Evolutionary conservation across 2,329 filamentous ascomycete genomes (phyloP).

Genomic region (Nemania sp.): DNA sequence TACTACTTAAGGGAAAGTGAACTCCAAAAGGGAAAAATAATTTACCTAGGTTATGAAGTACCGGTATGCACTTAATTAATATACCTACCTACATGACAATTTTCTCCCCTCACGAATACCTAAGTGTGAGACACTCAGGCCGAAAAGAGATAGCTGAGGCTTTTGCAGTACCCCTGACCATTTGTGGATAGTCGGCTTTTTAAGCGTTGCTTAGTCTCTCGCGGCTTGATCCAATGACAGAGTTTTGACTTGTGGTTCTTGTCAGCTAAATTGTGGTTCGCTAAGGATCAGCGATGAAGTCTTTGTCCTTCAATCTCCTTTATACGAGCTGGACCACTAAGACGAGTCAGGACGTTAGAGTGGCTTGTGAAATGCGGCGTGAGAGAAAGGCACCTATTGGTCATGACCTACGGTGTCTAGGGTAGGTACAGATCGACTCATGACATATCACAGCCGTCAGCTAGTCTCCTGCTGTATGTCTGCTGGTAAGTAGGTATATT

Average conservation of each 20-base stretch:
- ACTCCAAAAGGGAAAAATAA: too few species aligned
- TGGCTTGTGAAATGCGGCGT: neutral
- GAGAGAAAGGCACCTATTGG: neutral
- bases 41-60: too few species aligned
- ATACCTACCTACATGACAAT: too few species aligned
- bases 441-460: too few species aligned
- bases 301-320: conserved; percentile 20
- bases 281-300: conserved; percentile 10
- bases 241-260: conserved; percentile 4
- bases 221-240: conserved; percentile 9
- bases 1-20: too few species aligned
- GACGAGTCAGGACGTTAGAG: conserved; percentile 3
- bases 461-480: too few species aligned
- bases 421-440: neutral
- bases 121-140: too few species aligned
- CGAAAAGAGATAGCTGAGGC: neutral
- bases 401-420: too few species aligned
- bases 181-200: conserved; percentile 18
- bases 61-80: too few species aligned
- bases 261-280: conserved; percentile 6
- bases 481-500: too few species aligned
- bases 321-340: conserved; percentile 19
- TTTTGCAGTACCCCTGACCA: conserved; percentile 7
- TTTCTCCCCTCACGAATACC: too few species aligned
- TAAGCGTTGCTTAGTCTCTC: conserved; percentile 5